Evolutionary conservation across 805 yeast genomes (phyloP).

Genomic region (Saturnispora saitoi): DNA sequence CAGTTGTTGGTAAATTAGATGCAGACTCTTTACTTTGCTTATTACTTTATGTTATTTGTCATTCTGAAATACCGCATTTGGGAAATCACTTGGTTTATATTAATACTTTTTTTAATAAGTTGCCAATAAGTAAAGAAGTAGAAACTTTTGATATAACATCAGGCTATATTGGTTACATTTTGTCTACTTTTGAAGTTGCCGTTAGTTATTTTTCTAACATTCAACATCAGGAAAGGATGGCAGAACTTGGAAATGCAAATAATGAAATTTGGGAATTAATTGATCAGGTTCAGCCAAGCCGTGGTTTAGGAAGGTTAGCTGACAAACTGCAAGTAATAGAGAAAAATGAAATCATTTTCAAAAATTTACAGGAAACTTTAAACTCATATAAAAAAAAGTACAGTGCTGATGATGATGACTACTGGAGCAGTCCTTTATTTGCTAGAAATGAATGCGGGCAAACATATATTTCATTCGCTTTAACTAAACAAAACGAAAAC

Average conservation of each 20-base stretch:
- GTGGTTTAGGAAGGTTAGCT: not conserved
- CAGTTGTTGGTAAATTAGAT: slow-evolving; percentile 34
- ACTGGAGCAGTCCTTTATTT: not conserved
- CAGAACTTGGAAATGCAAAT: not conserved
- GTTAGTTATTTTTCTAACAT: slow-evolving; percentile 47
- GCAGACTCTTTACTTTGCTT: slow-evolving; percentile 78
- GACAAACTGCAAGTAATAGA: not conserved
- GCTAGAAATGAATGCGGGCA: slow-evolving; percentile 35
- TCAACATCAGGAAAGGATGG: slow-evolving; percentile 26
- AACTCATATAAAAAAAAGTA: not conserved
- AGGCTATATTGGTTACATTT: slow-evolving; percentile 49
- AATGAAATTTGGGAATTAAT: not conserved
- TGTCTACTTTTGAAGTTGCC: slow-evolving; percentile 81
- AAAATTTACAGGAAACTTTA: not conserved
- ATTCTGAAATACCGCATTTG: slow-evolving; percentile 49
- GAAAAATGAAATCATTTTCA: not conserved
- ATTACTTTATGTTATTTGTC: slow-evolving; percentile 59
- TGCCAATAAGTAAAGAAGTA: not conserved
- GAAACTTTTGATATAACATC: not conserved
- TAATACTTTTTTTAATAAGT: slow-evolving; percentile 35
- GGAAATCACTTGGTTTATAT: slow-evolving; percentile 61
- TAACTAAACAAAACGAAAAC: slow-evolving; percentile 37
- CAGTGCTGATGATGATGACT: not conserved
- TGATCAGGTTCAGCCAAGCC: not conserved
- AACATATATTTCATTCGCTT: slow-evolving; percentile 58